Percentiles rank a stretch among this genome's conserved stretches.
These are phyloP conservation scores for Bonia amplexicaulis DNA, from an alignment of 176 grass and related monocot species.

Conservation along the genomic window DNA sequence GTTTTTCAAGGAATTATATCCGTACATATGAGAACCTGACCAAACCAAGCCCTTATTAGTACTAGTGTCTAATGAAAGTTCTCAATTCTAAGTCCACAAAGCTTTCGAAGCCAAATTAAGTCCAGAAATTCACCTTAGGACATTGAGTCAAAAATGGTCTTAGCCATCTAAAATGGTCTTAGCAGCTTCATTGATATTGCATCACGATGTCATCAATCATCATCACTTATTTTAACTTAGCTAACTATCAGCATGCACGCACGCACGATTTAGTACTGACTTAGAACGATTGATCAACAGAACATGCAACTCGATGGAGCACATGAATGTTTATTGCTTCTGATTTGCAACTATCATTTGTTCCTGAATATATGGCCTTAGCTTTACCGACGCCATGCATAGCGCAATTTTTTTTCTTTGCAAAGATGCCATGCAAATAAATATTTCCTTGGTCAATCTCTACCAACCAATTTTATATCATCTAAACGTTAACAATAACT, in stretches of 20 bases:
- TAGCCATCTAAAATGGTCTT: not conserved
- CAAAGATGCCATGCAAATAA: slow-evolving; percentile 37
- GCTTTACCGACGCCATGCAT: slow-evolving; percentile 24
- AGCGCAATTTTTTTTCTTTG: slow-evolving; percentile 2
- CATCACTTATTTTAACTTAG: not conserved
- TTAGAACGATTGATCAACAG: not conserved
- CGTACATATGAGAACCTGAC: not conserved
- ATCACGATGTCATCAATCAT: not conserved
- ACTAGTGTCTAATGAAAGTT: not conserved
- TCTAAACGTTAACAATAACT: slow-evolving; percentile 32
- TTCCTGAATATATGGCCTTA: not conserved
- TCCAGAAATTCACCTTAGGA: not conserved
- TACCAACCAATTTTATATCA: slow-evolving; percentile 35
- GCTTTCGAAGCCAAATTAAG: not conserved
- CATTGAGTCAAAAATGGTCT: not conserved
- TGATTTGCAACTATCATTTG: slow-evolving; percentile 10
- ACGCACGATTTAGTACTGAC: not conserved
- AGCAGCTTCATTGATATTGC: not conserved
- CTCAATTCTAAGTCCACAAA: not conserved
- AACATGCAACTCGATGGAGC: not conserved
- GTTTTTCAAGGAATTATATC: not conserved
- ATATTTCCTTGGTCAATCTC: slow-evolving; percentile 32
- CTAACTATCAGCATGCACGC: not conserved
- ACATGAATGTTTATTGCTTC: not conserved
- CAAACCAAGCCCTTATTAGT: not conserved